Evolutionary conservation across 805 yeast species (phyloP).

Genomic region (Zygoascus tannicola): DNA sequence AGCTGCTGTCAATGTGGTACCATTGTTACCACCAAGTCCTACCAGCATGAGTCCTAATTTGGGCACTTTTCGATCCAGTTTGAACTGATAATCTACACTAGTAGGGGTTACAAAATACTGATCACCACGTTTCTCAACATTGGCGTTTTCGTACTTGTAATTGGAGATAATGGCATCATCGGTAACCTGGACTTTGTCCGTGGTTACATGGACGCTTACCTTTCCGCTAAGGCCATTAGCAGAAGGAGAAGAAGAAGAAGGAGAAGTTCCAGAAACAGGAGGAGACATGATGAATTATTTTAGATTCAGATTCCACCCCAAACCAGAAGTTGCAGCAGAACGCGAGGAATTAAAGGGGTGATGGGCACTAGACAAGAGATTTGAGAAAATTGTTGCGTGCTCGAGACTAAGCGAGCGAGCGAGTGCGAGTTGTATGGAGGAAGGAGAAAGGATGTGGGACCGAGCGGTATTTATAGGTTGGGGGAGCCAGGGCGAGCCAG

Average conservation of each 20-base stretch:
- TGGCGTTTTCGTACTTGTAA: constrained; percentile 67
- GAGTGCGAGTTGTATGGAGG: too few species aligned
- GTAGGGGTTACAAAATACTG: constrained; percentile 60
- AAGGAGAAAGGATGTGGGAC: not conserved
- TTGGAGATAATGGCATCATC: constrained; percentile 44
- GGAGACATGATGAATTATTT: constrained; percentile 26
- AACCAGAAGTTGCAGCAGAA: constrained; percentile 30
- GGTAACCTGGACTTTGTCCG: constrained; percentile 43
- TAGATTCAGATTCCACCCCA: constrained; percentile 26
- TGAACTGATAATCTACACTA: constrained; percentile 68
- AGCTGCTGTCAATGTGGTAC: constrained; percentile 82
- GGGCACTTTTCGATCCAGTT: constrained; percentile 71
- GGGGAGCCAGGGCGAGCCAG: too few species aligned
- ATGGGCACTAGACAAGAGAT: constrained; percentile 34
- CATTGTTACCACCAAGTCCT: constrained; percentile 95
- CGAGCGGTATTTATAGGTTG: too few species aligned
- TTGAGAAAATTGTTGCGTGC: constrained; percentile 31
- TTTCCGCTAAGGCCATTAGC: constrained; percentile 30
- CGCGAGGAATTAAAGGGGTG: constrained; percentile 36
- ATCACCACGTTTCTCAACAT: constrained; percentile 49
- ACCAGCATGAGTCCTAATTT: constrained; percentile 84
- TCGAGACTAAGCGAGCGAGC: not conserved
- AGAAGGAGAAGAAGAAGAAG: constrained; percentile 22
- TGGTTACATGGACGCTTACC: constrained; percentile 44
- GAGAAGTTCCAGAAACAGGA: constrained; percentile 19